Evolutionary conservation across 306 rosid species (phyloP).

Genomic region (Castanopsis chinensis): DNA sequence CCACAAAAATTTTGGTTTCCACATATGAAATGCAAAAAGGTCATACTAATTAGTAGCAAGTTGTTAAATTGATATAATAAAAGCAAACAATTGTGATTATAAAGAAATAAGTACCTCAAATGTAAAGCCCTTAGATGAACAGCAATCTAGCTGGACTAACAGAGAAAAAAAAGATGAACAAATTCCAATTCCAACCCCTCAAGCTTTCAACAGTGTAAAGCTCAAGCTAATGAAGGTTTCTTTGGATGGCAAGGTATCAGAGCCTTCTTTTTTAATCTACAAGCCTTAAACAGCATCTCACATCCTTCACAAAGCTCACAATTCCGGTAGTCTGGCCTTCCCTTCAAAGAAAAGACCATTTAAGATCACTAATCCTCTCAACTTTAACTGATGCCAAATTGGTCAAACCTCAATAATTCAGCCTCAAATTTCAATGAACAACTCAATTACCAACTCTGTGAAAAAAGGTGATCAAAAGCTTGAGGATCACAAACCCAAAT

Average conservation of each 20-base stretch:
- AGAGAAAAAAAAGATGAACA: slow-evolving; percentile 23
- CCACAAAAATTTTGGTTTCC: slow-evolving; percentile 15
- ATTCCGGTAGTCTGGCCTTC: slow-evolving; percentile 20
- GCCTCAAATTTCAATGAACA: slow-evolving; percentile 26
- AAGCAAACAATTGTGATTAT: slow-evolving; percentile 13
- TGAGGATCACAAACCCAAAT: slow-evolving; percentile 37
- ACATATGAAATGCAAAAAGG: slow-evolving; percentile 14
- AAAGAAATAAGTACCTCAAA: slow-evolving; percentile 32
- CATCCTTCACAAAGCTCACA: slow-evolving; percentile 37
- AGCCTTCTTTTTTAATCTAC: slow-evolving; percentile 32
- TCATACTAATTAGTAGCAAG: slow-evolving; percentile 3
- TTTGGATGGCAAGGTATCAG: slow-evolving; percentile 73
- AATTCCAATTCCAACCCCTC: slow-evolving; percentile 42
- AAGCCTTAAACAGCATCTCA: slow-evolving; percentile 32
- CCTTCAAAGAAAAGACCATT: slow-evolving; percentile 29
- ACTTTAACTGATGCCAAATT: slow-evolving; percentile 25
- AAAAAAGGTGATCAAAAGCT: slow-evolving; percentile 37
- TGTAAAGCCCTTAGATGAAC: slow-evolving; percentile 22
- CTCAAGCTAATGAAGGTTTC: slow-evolving; percentile 42
- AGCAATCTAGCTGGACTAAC: slow-evolving; percentile 32
- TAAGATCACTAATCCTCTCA: slow-evolving; percentile 27
- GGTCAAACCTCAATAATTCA: slow-evolving; percentile 30
- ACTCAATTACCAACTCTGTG: slow-evolving; percentile 22
- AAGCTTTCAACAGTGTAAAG: slow-evolving; percentile 42
- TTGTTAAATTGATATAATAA: slow-evolving; percentile 2